Evolutionary conservation across 2,329 filamentous ascomycete species (phyloP).

Genomic region (Arthrinium phaeospermum): DNA sequence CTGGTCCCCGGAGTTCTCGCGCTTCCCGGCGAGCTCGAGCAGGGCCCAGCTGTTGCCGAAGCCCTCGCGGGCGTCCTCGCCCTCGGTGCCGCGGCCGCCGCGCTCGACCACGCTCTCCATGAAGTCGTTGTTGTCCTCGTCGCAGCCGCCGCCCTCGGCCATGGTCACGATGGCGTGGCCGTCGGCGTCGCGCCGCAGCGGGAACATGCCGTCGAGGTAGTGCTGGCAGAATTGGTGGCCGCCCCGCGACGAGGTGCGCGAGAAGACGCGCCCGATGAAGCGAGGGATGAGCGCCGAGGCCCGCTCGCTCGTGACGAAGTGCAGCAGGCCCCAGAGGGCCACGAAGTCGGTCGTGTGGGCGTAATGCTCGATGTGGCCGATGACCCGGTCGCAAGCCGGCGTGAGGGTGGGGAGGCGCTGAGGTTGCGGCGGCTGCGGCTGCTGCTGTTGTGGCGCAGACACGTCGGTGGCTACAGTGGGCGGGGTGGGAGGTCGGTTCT

Average conservation of each 20-base stretch:
- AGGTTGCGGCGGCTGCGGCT: neutral
- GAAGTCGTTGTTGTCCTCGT: slow-evolving; percentile 53
- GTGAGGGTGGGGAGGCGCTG: slow-evolving; percentile 27
- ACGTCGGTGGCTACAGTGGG: slow-evolving; percentile 38
- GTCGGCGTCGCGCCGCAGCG: slow-evolving; percentile 49
- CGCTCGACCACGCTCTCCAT: slow-evolving; percentile 63
- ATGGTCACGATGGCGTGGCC: slow-evolving; percentile 50
- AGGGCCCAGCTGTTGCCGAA: slow-evolving; percentile 55
- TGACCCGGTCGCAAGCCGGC: slow-evolving; percentile 53
- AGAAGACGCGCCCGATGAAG: slow-evolving; percentile 68
- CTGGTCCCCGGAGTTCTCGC: neutral
- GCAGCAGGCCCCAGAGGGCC: slow-evolving; percentile 73
- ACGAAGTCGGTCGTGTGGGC: slow-evolving; percentile 78
- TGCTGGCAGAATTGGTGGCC: slow-evolving; percentile 67
- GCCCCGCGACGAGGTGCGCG: slow-evolving; percentile 53
- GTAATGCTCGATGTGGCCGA: slow-evolving; percentile 81
- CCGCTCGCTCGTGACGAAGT: slow-evolving; percentile 62
- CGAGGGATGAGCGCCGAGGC: slow-evolving; percentile 56
- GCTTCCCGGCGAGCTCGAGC: slow-evolving; percentile 28
- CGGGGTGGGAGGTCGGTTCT: slow-evolving; percentile 36
- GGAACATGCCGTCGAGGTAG: slow-evolving; percentile 68
- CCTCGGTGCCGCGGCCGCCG: slow-evolving; percentile 50
- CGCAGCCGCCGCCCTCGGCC: slow-evolving; percentile 38
- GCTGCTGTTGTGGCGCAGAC: neutral
- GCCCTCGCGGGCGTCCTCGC: slow-evolving; percentile 51